Base-by-base conservation (phyloP, 805 yeast genomes). In the Gaillardinia entomophila region DNA sequence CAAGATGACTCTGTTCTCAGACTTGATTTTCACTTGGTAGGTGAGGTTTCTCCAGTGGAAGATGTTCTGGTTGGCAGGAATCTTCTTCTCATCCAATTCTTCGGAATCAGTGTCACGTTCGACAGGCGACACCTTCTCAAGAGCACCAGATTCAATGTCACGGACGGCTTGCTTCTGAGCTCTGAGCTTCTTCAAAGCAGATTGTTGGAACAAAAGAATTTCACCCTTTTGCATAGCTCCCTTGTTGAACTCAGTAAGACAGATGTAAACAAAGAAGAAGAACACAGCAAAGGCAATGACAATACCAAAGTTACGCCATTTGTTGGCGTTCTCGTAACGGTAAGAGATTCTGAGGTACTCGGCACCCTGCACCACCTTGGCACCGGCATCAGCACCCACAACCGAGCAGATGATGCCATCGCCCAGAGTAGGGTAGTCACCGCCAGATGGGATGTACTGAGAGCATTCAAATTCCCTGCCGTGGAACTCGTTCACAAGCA, bases 281-380 rank as follows among this genome's bases (percentile, higher is more conserved):
- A 70, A 69, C 3, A 64, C 40, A 35, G 67, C 54, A 48, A 66
- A 79, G 2, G 72, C 85, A 48, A 77, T 51, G 37, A 73, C 37
- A 37, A 81, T 74, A 48, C 88, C 95, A 36, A 81, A 68, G 53
- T 86, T 82, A 63, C 95, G 77, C 95, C 95, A 86, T 31, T 73
- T 68, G 55, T 86, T 85, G 14, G 55, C 41, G 46, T 68, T 75
- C 14, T 50, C 49, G 62, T 79, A 86, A 26, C 55, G 49, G 55
- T 55, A 85, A 6, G 77, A 52, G 3, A 45, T 46, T 4, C 40
- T 39, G 35, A 85, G 42, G 48, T 81, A 85, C 23, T 53, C 56
- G 41, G 77, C 75, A 44, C 95, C 95, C 20, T 54, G 46, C 29
- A 85, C 84, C 31, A 41, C 42, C 11, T 49, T 36, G 15, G 53